Conservation (phyloP, 139 green algal genomes). For the Desmodesmus armatus region DNA sequence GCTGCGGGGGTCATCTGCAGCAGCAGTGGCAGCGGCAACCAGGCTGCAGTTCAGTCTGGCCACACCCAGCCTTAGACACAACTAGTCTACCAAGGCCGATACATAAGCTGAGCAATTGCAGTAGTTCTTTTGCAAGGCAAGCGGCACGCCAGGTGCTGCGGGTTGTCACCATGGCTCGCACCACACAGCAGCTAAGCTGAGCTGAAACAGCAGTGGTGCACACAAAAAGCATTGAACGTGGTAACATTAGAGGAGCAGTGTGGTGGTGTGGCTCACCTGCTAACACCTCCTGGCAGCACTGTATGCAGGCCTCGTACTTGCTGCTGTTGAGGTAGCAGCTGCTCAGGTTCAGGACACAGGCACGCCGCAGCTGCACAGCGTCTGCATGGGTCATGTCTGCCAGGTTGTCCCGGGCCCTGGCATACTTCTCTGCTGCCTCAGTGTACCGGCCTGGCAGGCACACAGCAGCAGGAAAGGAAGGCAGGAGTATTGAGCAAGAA, state of each 20-base stretch:
- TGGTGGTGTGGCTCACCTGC: slow-evolving; percentile 57
- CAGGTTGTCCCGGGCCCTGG: slow-evolving; percentile 63
- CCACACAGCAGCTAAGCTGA: no score
- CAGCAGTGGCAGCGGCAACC: not conserved
- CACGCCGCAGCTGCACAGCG: slow-evolving; percentile 45
- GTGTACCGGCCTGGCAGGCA: slow-evolving; percentile 30
- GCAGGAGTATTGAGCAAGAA: no score
- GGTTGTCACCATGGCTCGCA: no score
- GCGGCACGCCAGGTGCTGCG: no score
- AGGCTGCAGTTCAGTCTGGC: not conserved
- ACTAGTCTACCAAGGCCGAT: no score
- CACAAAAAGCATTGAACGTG: no score
- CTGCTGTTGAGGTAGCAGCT: slow-evolving; percentile 72
- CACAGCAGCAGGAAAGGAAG: not conserved
- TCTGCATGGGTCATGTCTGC: slow-evolving; percentile 24
- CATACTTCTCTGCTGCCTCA: slow-evolving; percentile 69
- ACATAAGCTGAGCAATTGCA: no score
- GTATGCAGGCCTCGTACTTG: slow-evolving; percentile 53
- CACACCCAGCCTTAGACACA: no score
- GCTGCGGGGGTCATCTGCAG: slow-evolving; percentile 59
- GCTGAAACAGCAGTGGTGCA: no score
- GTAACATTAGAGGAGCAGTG: no score
- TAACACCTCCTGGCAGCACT: slow-evolving; percentile 62
- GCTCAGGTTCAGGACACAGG: slow-evolving; percentile 69
- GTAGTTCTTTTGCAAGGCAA: no score